Evolutionary conservation across 1,284 basidiomycete genomes (phyloP).

Genomic region (Cryptococcus sp.): DNA sequence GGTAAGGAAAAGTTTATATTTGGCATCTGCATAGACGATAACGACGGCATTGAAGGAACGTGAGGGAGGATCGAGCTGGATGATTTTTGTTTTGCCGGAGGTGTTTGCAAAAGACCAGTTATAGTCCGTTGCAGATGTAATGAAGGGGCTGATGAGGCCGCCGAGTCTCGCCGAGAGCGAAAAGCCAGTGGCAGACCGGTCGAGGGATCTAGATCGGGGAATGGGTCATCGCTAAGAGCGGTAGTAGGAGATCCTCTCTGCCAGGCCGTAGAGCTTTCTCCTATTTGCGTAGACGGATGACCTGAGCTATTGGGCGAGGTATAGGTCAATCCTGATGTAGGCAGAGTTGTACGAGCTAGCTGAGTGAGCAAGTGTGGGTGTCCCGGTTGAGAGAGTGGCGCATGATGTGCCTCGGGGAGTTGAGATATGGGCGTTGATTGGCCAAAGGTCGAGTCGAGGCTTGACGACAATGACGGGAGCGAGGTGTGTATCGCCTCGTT

Average conservation of each 20-base stretch:
- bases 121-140: conserved; percentile 49
- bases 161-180: conserved; percentile 6
- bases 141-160: conserved; percentile 25
- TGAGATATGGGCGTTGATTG: conserved; percentile 25
- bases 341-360: conserved; percentile 39
- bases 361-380: conserved; percentile 40
- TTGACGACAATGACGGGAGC: conserved; percentile 23
- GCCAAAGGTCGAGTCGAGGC: conserved; percentile 21
- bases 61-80: conserved; percentile 14
- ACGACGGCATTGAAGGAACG: conserved; percentile 18
- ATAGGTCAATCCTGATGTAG: conserved; percentile 38
- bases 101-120: conserved; percentile 30
- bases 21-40: conserved; percentile 6
- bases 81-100: conserved; percentile 8
- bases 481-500: conserved; percentile 40
- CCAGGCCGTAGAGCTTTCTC: conserved; percentile 28
- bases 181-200: conserved; percentile 39
- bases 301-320: conserved; percentile 11
- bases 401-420: conserved; percentile 34
- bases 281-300: conserved; percentile 3
- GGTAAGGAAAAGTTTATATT: conserved; percentile 15
- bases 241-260: conserved; percentile 19
- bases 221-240: conserved; percentile 25
- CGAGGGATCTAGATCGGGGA: conserved; percentile 47
- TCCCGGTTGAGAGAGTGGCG: conserved; percentile 14